Conservation (phyloP, 2,329 filamentous ascomycete species). For the Rhytidhysteron rufulum region DNA sequence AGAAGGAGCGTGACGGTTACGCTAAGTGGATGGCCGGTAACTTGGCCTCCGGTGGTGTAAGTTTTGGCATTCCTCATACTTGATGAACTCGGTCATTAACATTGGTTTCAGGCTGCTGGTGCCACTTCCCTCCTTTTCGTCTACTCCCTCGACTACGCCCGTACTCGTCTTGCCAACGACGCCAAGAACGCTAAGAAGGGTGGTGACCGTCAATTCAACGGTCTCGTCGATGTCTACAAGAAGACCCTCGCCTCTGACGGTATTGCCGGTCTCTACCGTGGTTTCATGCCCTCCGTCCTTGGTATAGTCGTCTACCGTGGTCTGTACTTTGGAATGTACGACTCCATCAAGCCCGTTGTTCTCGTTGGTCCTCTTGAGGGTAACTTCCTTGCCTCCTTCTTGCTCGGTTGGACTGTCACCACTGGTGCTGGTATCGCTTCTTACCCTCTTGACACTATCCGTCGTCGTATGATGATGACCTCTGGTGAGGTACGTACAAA, state of each 20-base stretch:
- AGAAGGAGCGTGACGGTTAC: slow-evolving; percentile 99
- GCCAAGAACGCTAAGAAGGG: slow-evolving; percentile 96
- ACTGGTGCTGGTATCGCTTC: slow-evolving; percentile 99
- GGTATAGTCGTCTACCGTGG: slow-evolving; percentile 99
- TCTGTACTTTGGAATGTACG: slow-evolving; percentile 99
- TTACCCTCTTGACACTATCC: slow-evolving; percentile 99
- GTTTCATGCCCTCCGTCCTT: slow-evolving; percentile 98
- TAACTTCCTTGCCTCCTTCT: slow-evolving; percentile 99
- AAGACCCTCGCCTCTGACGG: slow-evolving; percentile 99
- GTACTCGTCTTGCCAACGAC: slow-evolving; percentile 99
- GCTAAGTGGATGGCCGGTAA: slow-evolving; percentile 99
- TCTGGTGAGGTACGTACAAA: slow-evolving; percentile 59
- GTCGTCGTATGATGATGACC: slow-evolving; percentile 99
- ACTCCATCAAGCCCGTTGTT: slow-evolving; percentile 99
- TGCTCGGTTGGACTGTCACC: slow-evolving; percentile 98
- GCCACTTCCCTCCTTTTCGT: slow-evolving; percentile 99
- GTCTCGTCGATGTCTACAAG: slow-evolving; percentile 98
- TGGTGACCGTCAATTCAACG: slow-evolving; percentile 99
- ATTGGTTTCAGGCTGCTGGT: slow-evolving; percentile 71
- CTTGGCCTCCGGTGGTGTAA: slow-evolving; percentile 99
- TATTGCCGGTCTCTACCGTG: slow-evolving; percentile 99
- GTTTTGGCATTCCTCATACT: slow-evolving; percentile 33
- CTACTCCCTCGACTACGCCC: slow-evolving; percentile 99
- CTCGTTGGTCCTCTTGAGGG: slow-evolving; percentile 86
- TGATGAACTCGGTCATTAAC: slow-evolving; percentile 7